Evolutionary conservation across 1,139 yeast species (phyloP).

Genomic region (Eremothecium gossypii): DNA sequence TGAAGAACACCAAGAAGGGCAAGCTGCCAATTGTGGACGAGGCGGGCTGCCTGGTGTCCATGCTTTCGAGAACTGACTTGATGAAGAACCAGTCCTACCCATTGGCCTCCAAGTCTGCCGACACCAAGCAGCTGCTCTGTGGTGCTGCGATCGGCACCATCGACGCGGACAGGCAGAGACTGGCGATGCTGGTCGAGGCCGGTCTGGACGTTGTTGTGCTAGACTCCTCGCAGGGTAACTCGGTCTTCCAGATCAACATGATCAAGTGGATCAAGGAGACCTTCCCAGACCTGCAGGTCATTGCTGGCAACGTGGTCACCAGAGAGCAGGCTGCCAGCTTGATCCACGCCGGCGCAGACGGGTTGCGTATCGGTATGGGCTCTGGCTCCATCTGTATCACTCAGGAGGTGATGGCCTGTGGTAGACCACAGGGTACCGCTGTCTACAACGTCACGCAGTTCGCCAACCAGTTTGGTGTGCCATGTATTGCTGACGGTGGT

Average conservation of each 20-base stretch:
- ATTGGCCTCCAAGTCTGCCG: constrained; percentile 83
- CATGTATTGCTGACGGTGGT: constrained; percentile 99
- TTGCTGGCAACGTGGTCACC: constrained; percentile 98
- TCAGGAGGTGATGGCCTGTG: constrained; percentile 99
- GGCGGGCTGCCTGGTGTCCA: constrained; percentile 67
- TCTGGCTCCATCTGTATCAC: constrained; percentile 98
- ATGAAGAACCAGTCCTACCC: constrained; percentile 94
- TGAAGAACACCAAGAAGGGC: constrained; percentile 93
- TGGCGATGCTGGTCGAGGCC: constrained; percentile 77
- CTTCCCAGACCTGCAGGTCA: constrained; percentile 72
- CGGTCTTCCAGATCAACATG: constrained; percentile 89
- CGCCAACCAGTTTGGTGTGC: constrained; percentile 29
- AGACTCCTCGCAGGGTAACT: constrained; percentile 97
- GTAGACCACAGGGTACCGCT: constrained; percentile 96
- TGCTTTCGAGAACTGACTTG: constrained; percentile 91
- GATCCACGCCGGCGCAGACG: constrained; percentile 96
- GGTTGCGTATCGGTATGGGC: constrained; percentile 98
- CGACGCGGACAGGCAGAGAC: constrained; percentile 78
- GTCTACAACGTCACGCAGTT: constrained; percentile 37
- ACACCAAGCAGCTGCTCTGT: constrained; percentile 91
- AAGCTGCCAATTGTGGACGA: constrained; percentile 87
- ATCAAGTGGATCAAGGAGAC: constrained; percentile 80
- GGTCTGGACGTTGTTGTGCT: constrained; percentile 94
- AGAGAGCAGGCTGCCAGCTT: constrained; percentile 97
- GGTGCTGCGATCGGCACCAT: constrained; percentile 99